Base-by-base conservation (phyloP, 2,329 filamentous ascomycete species). In the Colletotrichum siamense region DNA sequence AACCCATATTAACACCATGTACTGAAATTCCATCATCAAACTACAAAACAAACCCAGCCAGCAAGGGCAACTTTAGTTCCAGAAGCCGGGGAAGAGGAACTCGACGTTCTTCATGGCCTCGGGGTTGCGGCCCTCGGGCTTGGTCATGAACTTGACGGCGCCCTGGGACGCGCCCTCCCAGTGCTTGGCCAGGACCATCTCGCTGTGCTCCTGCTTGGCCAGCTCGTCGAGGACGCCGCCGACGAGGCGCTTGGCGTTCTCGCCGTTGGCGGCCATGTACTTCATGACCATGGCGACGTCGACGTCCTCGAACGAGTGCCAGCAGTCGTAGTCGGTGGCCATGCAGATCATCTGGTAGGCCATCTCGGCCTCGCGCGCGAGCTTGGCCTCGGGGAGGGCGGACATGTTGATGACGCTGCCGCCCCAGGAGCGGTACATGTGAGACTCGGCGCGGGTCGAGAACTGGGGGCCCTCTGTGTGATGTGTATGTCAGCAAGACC, bases 321-420 rank as follows among this genome's bases (percentile, higher is more conserved):
- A 99, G 92, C 96, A 99, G 89, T 99, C 97, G 85, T 99, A 99
- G 88, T 99, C 97, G 32, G 97, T 99, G 39, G 95, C 95, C 97
- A 99, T 99, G 90, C 96, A 98, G 82, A 99, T 98, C 92, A 98
- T 98, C 88, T 98, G 96, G 86, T 99, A 99, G 44, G 94, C 94
- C 81, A 99, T 94, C 89, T 99, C 97, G 28, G 97, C 97, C 88
- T 99, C 97, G 70, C 95, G 93, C 12, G 97, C 97, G 24, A 99
- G 93, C 90, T 99, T 99, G 66, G 96, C 95, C 88, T 99, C 97
- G 24, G 97, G 97, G 18, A 99, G 91, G 16, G 94, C 94, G 61
- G 95, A 98, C 97, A 99, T 99, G 91, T 99, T 99, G 90, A 99
- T 99, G 69, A 99, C 95, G 79, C 92, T 94, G 80, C 96, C 96